Percentiles rank a stretch among this genome's conserved stretches.
Conservation (phyloP, 2,329 filamentous ascomycete genomes). For the Fusarium setosum region DNA sequence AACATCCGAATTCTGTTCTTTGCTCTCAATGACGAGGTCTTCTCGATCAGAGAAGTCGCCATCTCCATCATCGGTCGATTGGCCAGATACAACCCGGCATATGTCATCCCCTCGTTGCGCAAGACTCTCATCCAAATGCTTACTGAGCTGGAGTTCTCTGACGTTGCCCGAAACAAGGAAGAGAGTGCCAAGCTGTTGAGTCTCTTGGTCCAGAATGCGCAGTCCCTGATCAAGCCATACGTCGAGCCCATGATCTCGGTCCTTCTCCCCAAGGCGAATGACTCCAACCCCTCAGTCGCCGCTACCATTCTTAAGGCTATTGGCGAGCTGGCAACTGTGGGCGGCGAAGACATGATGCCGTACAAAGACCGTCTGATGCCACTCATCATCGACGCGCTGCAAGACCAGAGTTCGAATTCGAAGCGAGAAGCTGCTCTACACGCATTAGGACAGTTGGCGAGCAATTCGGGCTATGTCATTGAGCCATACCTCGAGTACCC, state of each 20-base stretch:
- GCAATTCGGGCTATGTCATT: constrained; percentile 98
- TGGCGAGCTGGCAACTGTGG: constrained; percentile 92
- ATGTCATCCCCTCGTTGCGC: constrained; percentile 94
- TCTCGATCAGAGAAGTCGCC: constrained; percentile 90
- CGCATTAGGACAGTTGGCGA: constrained; percentile 91
- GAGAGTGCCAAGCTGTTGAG: constrained; percentile 95
- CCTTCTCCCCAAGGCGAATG: constrained; percentile 90
- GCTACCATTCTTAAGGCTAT: constrained; percentile 96
- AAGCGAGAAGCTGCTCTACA: constrained; percentile 93
- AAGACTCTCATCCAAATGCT: constrained; percentile 97
- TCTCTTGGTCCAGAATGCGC: constrained; percentile 91
- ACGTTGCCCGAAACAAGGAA: constrained; percentile 93
- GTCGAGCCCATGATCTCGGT: constrained; percentile 97
- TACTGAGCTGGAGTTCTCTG: constrained; percentile 96
- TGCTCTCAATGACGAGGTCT: constrained; percentile 94
- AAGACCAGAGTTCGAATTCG: constrained; percentile 89
- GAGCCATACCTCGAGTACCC: constrained; percentile 96
- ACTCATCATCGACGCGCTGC: constrained; percentile 91
- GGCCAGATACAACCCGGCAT: constrained; percentile 91
- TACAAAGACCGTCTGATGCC: constrained; percentile 96
- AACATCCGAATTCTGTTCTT: constrained; percentile 97
- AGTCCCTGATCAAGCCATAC: constrained; percentile 93
- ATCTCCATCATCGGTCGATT: constrained; percentile 97
- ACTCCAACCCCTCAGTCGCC: constrained; percentile 87
- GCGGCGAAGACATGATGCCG: constrained; percentile 90